Percentiles rank a stretch among this genome's conserved stretches.
Evolutionary conservation across 2,329 filamentous ascomycete genomes (phyloP).

Genomic region (Tetracladium maxilliforme): DNA sequence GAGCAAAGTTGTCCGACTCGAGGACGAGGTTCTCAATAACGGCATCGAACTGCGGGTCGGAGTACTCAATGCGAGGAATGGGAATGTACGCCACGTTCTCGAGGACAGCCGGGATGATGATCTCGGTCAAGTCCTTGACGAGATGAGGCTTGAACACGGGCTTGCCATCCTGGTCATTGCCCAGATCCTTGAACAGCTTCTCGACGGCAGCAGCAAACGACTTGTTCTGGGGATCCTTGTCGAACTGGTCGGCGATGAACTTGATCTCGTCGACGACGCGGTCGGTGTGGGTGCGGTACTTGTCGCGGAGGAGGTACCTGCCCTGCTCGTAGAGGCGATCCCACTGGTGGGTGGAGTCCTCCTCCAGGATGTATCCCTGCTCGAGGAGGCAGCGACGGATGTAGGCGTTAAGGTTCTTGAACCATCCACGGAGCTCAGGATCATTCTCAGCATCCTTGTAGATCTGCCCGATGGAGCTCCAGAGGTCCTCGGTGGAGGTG

Average conservation of each 20-base stretch:
- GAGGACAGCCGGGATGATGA: constrained; percentile 72
- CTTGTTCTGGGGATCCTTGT: constrained; percentile 75
- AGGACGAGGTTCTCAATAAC: constrained; percentile 90
- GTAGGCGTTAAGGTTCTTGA: constrained; percentile 63
- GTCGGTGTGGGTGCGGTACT: constrained; percentile 76
- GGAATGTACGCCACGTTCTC: constrained; percentile 83
- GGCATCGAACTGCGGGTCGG: constrained; percentile 69
- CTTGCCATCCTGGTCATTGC: constrained; percentile 74
- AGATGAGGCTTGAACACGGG: constrained; percentile 84
- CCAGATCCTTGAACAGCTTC: constrained; percentile 83
- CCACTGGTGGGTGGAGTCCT: constrained; percentile 68
- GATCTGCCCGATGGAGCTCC: constrained; percentile 70
- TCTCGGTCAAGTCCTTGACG: constrained; percentile 72
- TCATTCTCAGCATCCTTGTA: constrained; percentile 81
- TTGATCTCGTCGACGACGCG: constrained; percentile 80
- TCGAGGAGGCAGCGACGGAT: constrained; percentile 74
- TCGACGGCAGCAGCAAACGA: constrained; percentile 61
- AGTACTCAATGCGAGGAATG: constrained; percentile 86
- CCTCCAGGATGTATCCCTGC: constrained; percentile 81
- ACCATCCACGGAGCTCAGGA: constrained; percentile 78
- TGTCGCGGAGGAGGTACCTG: constrained; percentile 72
- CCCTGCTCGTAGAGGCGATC: constrained; percentile 74
- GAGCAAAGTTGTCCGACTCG: constrained; percentile 93
- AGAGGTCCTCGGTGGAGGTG: constrained; percentile 77
- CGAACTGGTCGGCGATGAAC: constrained; percentile 80